Base-by-base conservation (phyloP, 1,284 basidiomycete genomes). In the Fomitopsis palustris region DNA sequence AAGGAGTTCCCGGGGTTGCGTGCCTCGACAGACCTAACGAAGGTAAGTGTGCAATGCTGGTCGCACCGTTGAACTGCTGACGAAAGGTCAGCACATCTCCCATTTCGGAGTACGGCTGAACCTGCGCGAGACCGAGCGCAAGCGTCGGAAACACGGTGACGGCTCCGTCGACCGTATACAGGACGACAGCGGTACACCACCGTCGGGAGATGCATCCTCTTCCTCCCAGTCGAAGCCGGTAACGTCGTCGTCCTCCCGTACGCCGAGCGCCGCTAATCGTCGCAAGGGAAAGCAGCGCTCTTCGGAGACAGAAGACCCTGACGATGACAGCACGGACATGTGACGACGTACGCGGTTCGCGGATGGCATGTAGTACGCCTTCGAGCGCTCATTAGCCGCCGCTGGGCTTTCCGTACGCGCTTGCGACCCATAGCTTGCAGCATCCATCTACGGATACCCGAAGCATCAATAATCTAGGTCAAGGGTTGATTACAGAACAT, bases 1-100 rank as follows among this genome's bases (percentile, higher is more conserved):
- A 92, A 92, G 65, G 87, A 89, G 68, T 92, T 92, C 68, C 90
- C 90, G 0, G 88, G 89, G 1, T 71, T 92, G 17, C 81, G 79
- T 27, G 80, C 86, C 2, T 91, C 89, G 0, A 92, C 90, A 0
- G 83, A 88, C 38, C 73, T 92, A 43, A 91, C 90, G 3, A 92
- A 88, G 81, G 88, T 88, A 51, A 33, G 71, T 61, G 49, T 4
- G 31, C 49, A 52, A 7, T 9, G 9, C 16, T 27, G 31, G 23
- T 52, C 31, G 33, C 49, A 23, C n/a, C 49, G 35, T 12, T 52
- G 49, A 52, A n/a, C 49, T 52, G 49, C 49, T 52, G 49, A 52
- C 49, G 29, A 35, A n/a, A 52, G 49, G 33, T 12, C 10, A 61
- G 61, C 57, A 56, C 31, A 51, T 62, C 17, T 56, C 61, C 17